phyloP scores from a whole-genome alignment of 2,329 filamentous ascomycete species.

The Didymella arachidicola region DNA sequence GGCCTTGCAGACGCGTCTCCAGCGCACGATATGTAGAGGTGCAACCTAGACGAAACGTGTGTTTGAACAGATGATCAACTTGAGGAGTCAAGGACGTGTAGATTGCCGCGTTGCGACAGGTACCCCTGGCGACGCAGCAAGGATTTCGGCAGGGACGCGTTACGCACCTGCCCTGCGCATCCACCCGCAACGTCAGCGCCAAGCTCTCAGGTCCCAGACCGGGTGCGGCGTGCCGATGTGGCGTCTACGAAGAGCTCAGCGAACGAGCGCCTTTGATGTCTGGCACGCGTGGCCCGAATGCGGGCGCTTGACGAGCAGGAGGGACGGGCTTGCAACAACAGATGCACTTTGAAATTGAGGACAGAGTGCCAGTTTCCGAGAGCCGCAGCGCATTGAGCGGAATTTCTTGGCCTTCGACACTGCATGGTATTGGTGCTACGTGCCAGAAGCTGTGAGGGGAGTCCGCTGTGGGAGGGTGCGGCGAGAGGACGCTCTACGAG shows the following conservation, averaged over 20 bases:
- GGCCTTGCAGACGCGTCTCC: slow-evolving; percentile 16
- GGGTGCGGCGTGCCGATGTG: neutral
- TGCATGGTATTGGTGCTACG: slow-evolving; percentile 21
- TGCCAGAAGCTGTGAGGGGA: slow-evolving; percentile 19
- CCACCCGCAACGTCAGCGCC: neutral
- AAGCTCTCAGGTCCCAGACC: neutral
- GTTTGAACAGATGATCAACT: slow-evolving; percentile 11
- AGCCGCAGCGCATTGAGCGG: slow-evolving; percentile 9
- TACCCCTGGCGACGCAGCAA: slow-evolving; percentile 15
- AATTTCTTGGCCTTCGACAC: slow-evolving; percentile 20
- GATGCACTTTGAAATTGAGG: neutral
- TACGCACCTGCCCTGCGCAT: neutral
- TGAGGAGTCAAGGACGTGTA: neutral
- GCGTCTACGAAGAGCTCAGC: slow-evolving; percentile 3
- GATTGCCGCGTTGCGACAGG: neutral
- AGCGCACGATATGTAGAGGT: neutral
- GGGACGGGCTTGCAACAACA: neutral
- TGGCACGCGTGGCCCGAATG: slow-evolving; percentile 4
- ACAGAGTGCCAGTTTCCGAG: neutral
- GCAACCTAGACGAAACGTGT: slow-evolving; percentile 17
- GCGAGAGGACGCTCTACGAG: too few species aligned
- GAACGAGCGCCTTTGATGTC: slow-evolving; percentile 7
- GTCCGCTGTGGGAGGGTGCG: neutral
- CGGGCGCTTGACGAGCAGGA: slow-evolving; percentile 3
- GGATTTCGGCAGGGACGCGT: neutral